Evolutionary conservation across 169 alveolate genomes (phyloP), one percentile per base, ranked within the genome.

Genomic region (Cryptosporidium felis): DNA sequence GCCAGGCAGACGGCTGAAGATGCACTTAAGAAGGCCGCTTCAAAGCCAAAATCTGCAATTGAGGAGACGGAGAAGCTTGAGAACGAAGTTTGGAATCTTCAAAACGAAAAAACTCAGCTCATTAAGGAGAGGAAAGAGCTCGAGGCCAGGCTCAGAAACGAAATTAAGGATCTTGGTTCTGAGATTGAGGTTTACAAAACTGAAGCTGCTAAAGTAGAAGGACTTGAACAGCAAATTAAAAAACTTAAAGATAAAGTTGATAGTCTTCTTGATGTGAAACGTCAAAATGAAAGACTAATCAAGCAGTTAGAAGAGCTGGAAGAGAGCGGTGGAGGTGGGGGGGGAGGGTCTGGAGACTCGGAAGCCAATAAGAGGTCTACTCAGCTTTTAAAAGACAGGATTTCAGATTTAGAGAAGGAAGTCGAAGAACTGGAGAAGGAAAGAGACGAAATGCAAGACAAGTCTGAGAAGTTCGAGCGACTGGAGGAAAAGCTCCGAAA

Each of bases 1-100:
- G 85, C 85, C 23, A 74, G 85, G 38, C 85, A 74, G 41, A 49
- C 46, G n/a, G 85, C 85, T 10, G 85, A 74, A 34, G 85, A 74
- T 14, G 44, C 65, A 38, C 34, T 56, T 9, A 74, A 74, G 41
- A 74, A 74, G 41, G 85, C 41, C 14, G 21, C 85, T 53, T 65
- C 85, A n/a, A 74, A 42, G 41, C 85, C 85, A 9, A 74, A 38
- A 36, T 38, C 56, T 51, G 85, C 67, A 34, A 53, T 74, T 38
- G 85, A 74, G 28, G 85, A 74, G 46, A 74, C 85, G 1, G 85
- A 74, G 41, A 74, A 74, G 61, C 56, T 74, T 18, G 85, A 74
- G 41, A 74, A 74, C 18, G 85, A 74, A 51, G 67, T 74, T 16
- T 74, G 85, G 85, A 53, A 36, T 38, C 44, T 74, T 0, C 85